phyloP scores from a whole-genome alignment of 257 asterid genomes.

The Fraxinus excelsior region DNA sequence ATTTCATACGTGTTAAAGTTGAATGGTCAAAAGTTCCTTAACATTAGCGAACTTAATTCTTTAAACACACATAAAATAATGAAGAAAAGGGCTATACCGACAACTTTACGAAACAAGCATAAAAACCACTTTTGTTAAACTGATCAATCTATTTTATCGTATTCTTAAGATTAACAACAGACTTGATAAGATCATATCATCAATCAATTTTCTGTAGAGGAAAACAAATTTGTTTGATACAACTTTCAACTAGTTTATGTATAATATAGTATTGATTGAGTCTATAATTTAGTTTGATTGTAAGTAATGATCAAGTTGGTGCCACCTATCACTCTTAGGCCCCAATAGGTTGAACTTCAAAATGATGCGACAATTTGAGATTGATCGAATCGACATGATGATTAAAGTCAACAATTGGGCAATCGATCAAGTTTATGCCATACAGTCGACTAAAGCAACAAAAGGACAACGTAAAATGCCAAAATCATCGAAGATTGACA shows the following conservation, averaged over 20 bases:
- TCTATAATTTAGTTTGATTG: not conserved
- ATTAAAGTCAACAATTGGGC: not conserved
- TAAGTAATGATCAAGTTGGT: slow-evolving; percentile 1
- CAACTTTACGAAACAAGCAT: not conserved
- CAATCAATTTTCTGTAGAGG: not conserved
- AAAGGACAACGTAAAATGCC: not conserved
- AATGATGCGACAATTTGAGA: not conserved
- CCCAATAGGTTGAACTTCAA: not conserved
- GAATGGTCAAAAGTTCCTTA: too few relatives aligned
- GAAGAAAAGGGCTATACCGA: not conserved
- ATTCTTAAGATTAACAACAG: not conserved
- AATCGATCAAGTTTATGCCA: not conserved
- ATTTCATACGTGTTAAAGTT: not conserved
- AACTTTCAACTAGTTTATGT: not conserved
- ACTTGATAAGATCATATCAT: not conserved
- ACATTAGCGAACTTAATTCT: too few relatives aligned
- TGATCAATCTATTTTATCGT: not conserved
- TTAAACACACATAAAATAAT: not conserved
- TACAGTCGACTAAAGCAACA: not conserved
- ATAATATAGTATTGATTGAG: not conserved
- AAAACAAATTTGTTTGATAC: not conserved
- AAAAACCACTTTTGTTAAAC: not conserved
- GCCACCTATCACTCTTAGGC: not conserved
- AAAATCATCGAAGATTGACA: not conserved
- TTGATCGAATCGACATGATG: not conserved